phyloP scores from a whole-genome alignment of 768 basidiomycete genomes.

The Holtermanniella nyarrowii region DNA sequence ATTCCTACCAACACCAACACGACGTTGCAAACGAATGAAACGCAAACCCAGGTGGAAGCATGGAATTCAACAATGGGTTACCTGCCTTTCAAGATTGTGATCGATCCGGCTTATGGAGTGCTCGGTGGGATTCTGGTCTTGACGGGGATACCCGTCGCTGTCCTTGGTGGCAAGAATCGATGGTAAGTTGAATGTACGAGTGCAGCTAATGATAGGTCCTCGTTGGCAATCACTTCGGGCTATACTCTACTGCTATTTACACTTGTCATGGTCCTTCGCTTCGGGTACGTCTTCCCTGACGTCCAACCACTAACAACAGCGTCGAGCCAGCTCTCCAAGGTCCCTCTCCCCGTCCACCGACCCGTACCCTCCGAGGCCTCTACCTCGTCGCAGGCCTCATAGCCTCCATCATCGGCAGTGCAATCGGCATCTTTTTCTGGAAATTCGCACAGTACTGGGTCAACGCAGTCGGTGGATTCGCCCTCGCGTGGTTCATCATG shows the following conservation, averaged over 20 bases:
- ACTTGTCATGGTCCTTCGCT: slow-evolving; percentile 59
- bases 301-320: slow-evolving; percentile 49
- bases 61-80: slow-evolving; percentile 31
- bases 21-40: slow-evolving; percentile 8
- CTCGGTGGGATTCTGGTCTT: slow-evolving; percentile 78
- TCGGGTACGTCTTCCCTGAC: slow-evolving; percentile 23
- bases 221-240: slow-evolving; percentile 85
- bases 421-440: slow-evolving; percentile 83
- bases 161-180: slow-evolving; percentile 90
- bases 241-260: slow-evolving; percentile 79
- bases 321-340: slow-evolving; percentile 56
- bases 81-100: slow-evolving; percentile 50
- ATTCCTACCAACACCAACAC: slow-evolving; percentile 16
- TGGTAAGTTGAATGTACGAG: slow-evolving; percentile 51
- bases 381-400: slow-evolving; percentile 74
- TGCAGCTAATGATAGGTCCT: slow-evolving; percentile 52
- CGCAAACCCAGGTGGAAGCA: slow-evolving; percentile 23
- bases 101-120: slow-evolving; percentile 83
- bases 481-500: slow-evolving; percentile 76
- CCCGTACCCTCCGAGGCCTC: slow-evolving; percentile 67
- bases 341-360: slow-evolving; percentile 55
- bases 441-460: slow-evolving; percentile 72
- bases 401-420: slow-evolving; percentile 74
- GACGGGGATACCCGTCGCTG: slow-evolving; percentile 78
- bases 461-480: slow-evolving; percentile 68